A percentile compares a stretch with the other conserved stretches of the same genome.
Conservation (phyloP, 148 eudicot species). For the Heliamphora exappendiculata region DNA sequence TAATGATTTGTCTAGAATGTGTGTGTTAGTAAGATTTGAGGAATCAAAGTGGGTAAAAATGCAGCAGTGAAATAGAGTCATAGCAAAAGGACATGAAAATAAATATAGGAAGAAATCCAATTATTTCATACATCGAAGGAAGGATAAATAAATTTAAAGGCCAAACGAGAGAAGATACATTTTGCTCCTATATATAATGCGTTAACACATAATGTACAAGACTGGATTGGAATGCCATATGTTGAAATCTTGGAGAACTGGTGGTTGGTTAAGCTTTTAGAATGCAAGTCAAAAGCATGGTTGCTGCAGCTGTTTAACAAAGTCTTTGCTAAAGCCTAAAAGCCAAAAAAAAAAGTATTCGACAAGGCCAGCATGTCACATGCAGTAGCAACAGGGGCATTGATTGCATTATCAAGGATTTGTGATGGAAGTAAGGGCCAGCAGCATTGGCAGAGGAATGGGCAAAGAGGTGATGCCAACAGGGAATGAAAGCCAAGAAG, state of each 20-base stretch:
- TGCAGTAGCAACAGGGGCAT: neutral
- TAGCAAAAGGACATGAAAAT: neutral
- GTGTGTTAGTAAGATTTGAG: too few species aligned
- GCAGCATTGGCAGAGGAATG: neutral
- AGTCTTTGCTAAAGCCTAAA: neutral
- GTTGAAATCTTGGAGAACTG: neutral
- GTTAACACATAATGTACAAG: neutral
- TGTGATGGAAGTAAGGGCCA: neutral
- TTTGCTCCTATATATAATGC: too few species aligned
- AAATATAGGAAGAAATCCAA: neutral
- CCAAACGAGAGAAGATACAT: too few species aligned
- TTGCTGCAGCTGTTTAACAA: neutral
- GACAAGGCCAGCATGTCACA: neutral
- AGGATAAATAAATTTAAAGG: neutral
- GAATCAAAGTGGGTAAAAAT: neutral
- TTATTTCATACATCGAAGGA: neutral
- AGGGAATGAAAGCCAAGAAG: neutral
- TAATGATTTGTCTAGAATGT: neutral
- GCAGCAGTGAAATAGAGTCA: neutral
- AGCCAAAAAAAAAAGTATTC: too few species aligned
- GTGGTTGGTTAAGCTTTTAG: neutral
- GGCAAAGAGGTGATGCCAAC: conserved; percentile 1
- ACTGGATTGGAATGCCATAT: too few species aligned
- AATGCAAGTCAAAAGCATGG: neutral
- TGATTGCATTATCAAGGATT: neutral